These are phyloP conservation scores for Gastrolobium bilobum DNA, from an alignment of 306 rosid genomes.

Conservation along the genomic window DNA sequence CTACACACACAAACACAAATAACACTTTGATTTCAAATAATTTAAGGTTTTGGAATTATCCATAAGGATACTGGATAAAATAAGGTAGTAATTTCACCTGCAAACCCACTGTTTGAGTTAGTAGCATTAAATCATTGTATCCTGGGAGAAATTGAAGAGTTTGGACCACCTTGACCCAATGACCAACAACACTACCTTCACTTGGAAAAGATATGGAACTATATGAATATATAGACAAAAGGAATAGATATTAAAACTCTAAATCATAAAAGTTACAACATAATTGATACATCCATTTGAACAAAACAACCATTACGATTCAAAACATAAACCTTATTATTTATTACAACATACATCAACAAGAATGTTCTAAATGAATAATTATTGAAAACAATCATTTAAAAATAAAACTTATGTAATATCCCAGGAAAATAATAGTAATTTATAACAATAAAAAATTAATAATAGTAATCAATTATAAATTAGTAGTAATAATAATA, in stretches of 20 bases:
- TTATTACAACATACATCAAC: conserved; percentile 2
- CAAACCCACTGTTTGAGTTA: conserved; percentile 88
- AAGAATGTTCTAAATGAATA: conserved; percentile 14
- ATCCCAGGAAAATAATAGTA: too few relatives aligned
- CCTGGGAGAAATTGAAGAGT: conserved; percentile 82
- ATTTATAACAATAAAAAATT: too few relatives aligned
- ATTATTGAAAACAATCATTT: not conserved
- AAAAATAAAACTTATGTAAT: not conserved
- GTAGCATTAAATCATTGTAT: conserved; percentile 74
- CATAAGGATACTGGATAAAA: conserved; percentile 37
- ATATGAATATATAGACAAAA: conserved; percentile 33
- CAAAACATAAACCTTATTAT: not conserved
- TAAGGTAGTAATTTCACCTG: conserved; percentile 68
- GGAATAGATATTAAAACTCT: conserved; percentile 25
- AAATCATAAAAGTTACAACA: conserved; percentile 38
- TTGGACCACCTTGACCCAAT: conserved; percentile 81
- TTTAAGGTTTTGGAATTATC: conserved; percentile 31
- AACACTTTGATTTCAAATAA: not conserved
- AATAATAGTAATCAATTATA: too few relatives aligned
- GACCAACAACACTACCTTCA: conserved; percentile 81
- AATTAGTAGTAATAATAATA: too few relatives aligned
- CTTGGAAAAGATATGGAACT: conserved; percentile 47
- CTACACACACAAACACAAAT: not conserved
- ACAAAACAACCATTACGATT: not conserved
- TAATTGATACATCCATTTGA: conserved; percentile 25